Evolutionary conservation across 345 rosid species (phyloP).

Genomic region (Physaria fendleri): DNA sequence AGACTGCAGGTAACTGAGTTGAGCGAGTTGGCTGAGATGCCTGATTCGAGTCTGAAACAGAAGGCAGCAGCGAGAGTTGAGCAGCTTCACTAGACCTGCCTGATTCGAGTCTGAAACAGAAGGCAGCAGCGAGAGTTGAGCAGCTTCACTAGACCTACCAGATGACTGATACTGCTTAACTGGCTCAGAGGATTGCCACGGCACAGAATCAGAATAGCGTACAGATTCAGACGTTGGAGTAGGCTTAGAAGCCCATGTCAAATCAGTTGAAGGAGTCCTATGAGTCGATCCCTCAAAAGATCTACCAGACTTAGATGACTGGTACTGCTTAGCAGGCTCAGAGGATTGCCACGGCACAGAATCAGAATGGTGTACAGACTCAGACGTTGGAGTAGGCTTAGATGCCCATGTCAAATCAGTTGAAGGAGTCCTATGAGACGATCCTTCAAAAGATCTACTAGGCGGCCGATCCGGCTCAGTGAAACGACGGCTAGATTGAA

Average conservation of each 20-base stretch:
- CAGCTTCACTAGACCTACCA: conserved; percentile 19
- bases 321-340: conserved; percentile 10
- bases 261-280: conserved; percentile 11
- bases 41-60: conserved; percentile 8
- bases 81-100: conserved; percentile 21
- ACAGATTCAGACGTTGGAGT: background rate
- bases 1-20: conserved; percentile 8
- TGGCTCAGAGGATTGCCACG: conserved; percentile 12
- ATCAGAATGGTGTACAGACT: conserved; percentile 1
- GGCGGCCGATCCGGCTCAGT: conserved; percentile 12
- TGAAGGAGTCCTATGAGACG: conserved; percentile 17
- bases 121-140: conserved; percentile 21
- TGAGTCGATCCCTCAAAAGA: conserved; percentile 15
- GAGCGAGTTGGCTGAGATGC: conserved; percentile 2
- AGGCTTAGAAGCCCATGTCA: conserved; percentile 22
- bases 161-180: conserved; percentile 13
- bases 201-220: background rate
- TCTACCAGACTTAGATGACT: too few species aligned
- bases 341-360: conserved; percentile 2
- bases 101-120: conserved; percentile 10
- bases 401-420: conserved; percentile 21
- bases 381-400: conserved; percentile 11
- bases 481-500: conserved; percentile 22
- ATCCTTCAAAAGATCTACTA: conserved; percentile 5
- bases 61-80: conserved; percentile 19